Evolutionary conservation across 2,329 filamentous ascomycete genomes (phyloP), one percentile per base, ranked within the genome.

Genomic region (Ceratocystis colombiana): DNA sequence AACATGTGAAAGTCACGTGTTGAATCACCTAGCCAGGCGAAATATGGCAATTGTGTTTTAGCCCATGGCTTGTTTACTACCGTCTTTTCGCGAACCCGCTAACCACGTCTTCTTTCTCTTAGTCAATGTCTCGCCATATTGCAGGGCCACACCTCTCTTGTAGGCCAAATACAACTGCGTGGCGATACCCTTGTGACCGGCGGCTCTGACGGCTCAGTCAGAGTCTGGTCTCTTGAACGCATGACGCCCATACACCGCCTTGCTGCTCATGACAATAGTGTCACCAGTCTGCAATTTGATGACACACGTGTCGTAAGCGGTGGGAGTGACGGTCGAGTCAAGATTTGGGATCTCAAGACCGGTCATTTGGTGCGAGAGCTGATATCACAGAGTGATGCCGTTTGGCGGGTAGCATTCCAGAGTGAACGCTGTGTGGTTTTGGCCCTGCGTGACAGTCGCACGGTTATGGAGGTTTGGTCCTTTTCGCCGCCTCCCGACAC

Each of bases 391-490:
- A 90, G 93, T 0, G 93, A 99, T 73, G 92, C 93, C 17, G 94
- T 99, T 0, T 99, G 94, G 94, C 84, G 94, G 68, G 93, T 99
- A 44, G 94, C 95, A 0, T 99, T 99, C 74, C 94, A 99, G 73
- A 93, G 96, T 70, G 94, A 99, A 76, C 97, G 96, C 76, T 96
- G 93, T 67, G 93, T 99, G 37, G 93, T 96, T 41, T 89, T 99
- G 81, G 94, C 94, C 7, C 88, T 90, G 71, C 84, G 93, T 68
- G 85, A 85, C 64, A 87, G 86, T 66, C 86, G 92, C 69, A 97
- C 95, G 0, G 88, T 97, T 69, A 99, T 99, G 94, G 94, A 99
- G 86, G 90, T 96, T 2, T 96, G 91, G 90, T 93, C 89, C 8
- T 96, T 96, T 74, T 91, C 93, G 3, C 92, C 93, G 15, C 90